phyloP scores from a whole-genome alignment of 2,329 filamentous ascomycete genomes.

The Grosmannia clavigera region DNA sequence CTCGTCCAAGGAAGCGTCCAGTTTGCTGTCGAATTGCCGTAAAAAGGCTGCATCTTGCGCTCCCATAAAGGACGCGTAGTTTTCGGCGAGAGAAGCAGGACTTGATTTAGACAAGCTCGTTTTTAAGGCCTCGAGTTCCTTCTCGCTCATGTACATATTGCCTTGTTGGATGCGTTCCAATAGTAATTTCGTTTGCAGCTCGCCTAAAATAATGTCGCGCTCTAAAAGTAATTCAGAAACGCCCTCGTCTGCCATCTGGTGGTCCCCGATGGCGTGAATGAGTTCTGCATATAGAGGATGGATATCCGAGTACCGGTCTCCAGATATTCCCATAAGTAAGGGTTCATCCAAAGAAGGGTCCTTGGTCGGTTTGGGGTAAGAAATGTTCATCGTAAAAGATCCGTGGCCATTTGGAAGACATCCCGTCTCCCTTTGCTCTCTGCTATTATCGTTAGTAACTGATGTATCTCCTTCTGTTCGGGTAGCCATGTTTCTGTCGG shows the following conservation, averaged over 20 bases:
- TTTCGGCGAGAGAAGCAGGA: constrained; percentile 8
- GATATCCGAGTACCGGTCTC: constrained; percentile 18
- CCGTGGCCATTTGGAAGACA: background rate
- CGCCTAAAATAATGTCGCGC: constrained; percentile 25
- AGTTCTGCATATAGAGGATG: constrained; percentile 36
- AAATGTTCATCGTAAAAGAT: too few relatives aligned
- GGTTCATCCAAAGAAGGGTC: background rate
- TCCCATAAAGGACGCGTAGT: constrained; percentile 15
- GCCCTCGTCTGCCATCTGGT: constrained; percentile 36
- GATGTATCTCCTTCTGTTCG: background rate
- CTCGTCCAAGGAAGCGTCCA: constrained; percentile 16
- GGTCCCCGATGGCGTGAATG: constrained; percentile 28
- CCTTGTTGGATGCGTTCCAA: constrained; percentile 7
- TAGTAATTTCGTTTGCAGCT: constrained; percentile 16
- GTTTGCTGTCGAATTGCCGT: constrained; percentile 23
- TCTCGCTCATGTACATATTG: constrained; percentile 18
- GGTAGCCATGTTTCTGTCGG: background rate
- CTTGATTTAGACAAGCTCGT: constrained; percentile 13
- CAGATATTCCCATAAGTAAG: constrained; percentile 17
- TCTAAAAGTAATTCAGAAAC: constrained; percentile 29
- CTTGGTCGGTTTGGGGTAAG: background rate
- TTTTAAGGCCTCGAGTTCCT: constrained; percentile 18
- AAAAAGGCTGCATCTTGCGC: constrained; percentile 32
- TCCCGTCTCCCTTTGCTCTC: background rate
- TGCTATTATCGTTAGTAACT: background rate